Percentiles rank a stretch among this genome's conserved stretches.
Conservation (phyloP, 2,329 filamentous ascomycete genomes). For the Cladosporium oxysporum region DNA sequence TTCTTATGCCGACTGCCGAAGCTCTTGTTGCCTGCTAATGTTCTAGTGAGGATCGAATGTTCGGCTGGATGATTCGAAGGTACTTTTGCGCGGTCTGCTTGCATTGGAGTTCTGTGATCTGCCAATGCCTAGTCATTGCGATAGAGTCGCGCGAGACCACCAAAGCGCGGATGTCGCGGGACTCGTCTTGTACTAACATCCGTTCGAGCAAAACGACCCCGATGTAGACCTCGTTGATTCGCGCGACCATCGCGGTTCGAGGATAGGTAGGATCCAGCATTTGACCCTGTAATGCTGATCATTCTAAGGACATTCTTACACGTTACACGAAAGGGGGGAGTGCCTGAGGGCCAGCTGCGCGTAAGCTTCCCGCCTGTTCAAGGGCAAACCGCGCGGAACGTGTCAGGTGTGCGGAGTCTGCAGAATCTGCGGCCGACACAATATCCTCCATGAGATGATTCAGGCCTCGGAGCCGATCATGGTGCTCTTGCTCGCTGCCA, state of each 20-base stretch:
- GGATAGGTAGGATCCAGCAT: background rate
- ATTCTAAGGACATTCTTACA: background rate
- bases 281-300: background rate
- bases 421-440: background rate
- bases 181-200: background rate
- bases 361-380: background rate
- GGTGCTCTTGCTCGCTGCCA: background rate
- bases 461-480: background rate
- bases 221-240: background rate
- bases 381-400: background rate
- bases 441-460: background rate
- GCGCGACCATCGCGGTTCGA: background rate
- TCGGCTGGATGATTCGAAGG: background rate
- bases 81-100: background rate
- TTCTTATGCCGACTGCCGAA: background rate
- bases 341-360: background rate
- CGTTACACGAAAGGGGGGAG: background rate
- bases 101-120: background rate
- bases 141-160: background rate
- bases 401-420: background rate
- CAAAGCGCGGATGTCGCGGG: background rate
- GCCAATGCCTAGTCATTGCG: background rate
- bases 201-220: background rate
- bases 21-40: background rate
- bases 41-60: background rate